Base-by-base conservation (phyloP, 257 asterid species). In the Parsonsia alboflavescens region DNA sequence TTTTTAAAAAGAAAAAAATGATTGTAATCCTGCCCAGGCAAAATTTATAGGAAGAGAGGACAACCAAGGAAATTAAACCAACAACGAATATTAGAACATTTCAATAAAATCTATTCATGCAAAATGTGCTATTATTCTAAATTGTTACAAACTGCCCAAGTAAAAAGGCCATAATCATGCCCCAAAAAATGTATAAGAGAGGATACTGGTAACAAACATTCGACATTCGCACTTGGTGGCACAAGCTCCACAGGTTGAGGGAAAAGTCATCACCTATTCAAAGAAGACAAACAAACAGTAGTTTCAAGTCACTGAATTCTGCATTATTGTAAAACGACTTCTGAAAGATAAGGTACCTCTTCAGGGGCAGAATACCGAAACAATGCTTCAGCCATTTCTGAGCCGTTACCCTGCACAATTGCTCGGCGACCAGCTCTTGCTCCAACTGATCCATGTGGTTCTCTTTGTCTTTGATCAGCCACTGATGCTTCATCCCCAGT, bases 181-280 rank as follows among this genome's bases (percentile, higher is more conserved):
- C 48, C 49, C 28, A 41, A 5, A 2, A 62, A 54, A 21, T 19
- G 9, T 19, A n/a, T 48, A 24, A 57, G 67, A 80, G 71, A 86
- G 96, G 99, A 95, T 95, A 95, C 98, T 90, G 24, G 96, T 92
- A 76, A 90, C 85, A 61, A 89, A 95, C 99, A 95, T 95, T 74
- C 97, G 87, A 81, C 97, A 89, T 65, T 87, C 98, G 41, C 94
- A 90, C 41, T 36, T 80, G 50, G 83, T 76, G 62, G 91, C 86
- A 83, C 99, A 95, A 75, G 88, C 88, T 82, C 98, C 91, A 83
- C 99, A 95, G 13, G 94, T 88, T 59, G 98, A 42, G 42, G 99
- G 98, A 75, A 95, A 95, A 56, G 89, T 84, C 98, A 95, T 90
- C 84, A 95, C 99, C 99, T 92, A 87, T 68, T 71, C 57, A 76